phyloP scores from a whole-genome alignment of 768 basidiomycete species.

The Podaxis pistillaris region DNA sequence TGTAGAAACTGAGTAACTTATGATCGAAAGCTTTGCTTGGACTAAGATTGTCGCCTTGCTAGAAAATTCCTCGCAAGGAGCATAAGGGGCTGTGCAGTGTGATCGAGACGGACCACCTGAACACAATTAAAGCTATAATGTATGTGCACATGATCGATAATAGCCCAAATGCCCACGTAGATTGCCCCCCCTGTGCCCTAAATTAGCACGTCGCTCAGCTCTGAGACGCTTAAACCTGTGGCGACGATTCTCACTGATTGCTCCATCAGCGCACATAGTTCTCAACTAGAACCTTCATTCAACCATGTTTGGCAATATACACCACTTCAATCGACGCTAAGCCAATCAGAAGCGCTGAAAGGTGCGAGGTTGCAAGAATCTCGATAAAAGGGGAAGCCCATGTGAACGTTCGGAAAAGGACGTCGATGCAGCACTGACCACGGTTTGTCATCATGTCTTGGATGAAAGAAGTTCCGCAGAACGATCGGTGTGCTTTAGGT shows the following conservation, averaged over 20 bases:
- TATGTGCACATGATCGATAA: too few species aligned
- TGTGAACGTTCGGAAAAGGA: background rate
- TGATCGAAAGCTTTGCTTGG: too few species aligned
- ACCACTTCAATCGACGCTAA: background rate
- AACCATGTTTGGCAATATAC: constrained; percentile 20
- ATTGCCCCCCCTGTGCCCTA: too few species aligned
- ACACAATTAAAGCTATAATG: too few species aligned
- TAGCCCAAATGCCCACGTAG: too few species aligned
- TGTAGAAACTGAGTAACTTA: too few species aligned
- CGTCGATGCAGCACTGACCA: background rate
- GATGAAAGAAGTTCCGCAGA: constrained; percentile 2
- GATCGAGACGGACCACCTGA: too few species aligned
- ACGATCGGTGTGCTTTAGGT: background rate
- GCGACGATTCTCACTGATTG: too few species aligned
- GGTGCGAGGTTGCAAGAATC: background rate
- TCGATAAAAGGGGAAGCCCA: constrained; percentile 5
- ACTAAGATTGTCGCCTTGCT: too few species aligned
- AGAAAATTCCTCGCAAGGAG: too few species aligned
- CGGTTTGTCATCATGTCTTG: constrained; percentile 2
- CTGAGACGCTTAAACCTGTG: constrained; percentile 20
- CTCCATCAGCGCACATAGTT: too few species aligned
- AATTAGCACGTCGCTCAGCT: background rate
- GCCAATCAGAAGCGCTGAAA: background rate
- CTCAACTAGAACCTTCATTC: constrained; percentile 30
- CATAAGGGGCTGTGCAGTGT: too few species aligned